These are phyloP conservation scores for Cercospora beticola DNA, from an alignment of 2,329 filamentous ascomycete genomes.

Conservation along the genomic window DNA sequence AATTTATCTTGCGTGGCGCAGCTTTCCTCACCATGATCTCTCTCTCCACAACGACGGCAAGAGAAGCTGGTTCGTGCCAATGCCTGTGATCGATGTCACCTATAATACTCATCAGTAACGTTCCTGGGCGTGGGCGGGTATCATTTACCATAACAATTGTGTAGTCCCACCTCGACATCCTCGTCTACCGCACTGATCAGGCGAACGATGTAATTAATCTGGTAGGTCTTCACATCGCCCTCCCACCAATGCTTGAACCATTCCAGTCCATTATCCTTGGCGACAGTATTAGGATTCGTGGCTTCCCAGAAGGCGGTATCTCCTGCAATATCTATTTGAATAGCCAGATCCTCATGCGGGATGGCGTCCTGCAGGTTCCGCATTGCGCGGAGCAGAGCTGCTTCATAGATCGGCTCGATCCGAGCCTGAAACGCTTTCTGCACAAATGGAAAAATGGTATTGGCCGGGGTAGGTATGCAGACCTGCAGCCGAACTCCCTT, in stretches of 20 bases:
- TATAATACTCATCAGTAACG: background rate
- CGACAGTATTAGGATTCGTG: slow-evolving; percentile 16
- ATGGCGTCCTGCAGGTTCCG: slow-evolving; percentile 36
- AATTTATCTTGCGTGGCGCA: slow-evolving; percentile 39
- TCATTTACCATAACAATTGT: slow-evolving; percentile 49
- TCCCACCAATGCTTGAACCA: slow-evolving; percentile 39
- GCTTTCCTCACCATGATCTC: slow-evolving; percentile 37
- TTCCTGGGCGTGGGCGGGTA: background rate
- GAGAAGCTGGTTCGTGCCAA: slow-evolving; percentile 46
- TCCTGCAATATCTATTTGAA: slow-evolving; percentile 40
- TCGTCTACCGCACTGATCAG: slow-evolving; percentile 37
- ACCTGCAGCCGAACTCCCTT: slow-evolving; percentile 38
- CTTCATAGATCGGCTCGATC: slow-evolving; percentile 40
- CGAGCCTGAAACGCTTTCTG: slow-evolving; percentile 31
- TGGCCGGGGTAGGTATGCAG: slow-evolving; percentile 36
- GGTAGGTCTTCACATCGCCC: slow-evolving; percentile 36
- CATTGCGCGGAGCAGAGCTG: slow-evolving; percentile 35
- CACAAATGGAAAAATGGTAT: slow-evolving; percentile 32
- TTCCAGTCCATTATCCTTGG: slow-evolving; percentile 22
- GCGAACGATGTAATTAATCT: slow-evolving; percentile 38
- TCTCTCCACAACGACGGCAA: slow-evolving; percentile 38
- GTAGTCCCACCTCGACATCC: slow-evolving; percentile 46
- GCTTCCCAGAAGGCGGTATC: slow-evolving; percentile 40
- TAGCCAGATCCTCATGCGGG: slow-evolving; percentile 39
- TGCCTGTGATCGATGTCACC: slow-evolving; percentile 46